phyloP scores from a whole-genome alignment of 1,139 yeast genomes.

The Hanseniaspora uvarum region DNA sequence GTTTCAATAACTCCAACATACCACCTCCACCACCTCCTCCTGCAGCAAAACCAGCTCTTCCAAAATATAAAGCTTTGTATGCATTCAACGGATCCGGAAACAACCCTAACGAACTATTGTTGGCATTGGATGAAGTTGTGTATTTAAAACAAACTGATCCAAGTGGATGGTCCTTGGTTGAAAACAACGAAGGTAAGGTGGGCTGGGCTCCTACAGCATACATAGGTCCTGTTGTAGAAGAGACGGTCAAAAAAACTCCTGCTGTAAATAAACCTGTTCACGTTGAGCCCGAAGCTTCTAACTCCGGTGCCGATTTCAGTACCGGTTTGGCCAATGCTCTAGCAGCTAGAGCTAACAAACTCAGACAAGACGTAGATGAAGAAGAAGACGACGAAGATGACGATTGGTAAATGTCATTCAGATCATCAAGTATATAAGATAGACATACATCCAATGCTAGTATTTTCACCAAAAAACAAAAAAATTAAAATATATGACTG shows the following conservation, averaged over 20 bases:
- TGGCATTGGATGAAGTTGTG: slow-evolving; percentile 63
- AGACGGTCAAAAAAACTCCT: slow-evolving; percentile 24
- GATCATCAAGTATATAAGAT: neutral
- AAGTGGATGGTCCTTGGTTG: slow-evolving; percentile 91
- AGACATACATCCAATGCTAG: neutral
- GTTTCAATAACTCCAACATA: slow-evolving; percentile 25
- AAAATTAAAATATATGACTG: too few species aligned
- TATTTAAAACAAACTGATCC: slow-evolving; percentile 58
- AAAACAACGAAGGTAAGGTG: slow-evolving; percentile 63
- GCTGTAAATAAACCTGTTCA: slow-evolving; percentile 18
- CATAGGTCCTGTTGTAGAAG: slow-evolving; percentile 32
- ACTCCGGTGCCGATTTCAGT: slow-evolving; percentile 42
- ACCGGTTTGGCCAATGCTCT: slow-evolving; percentile 87
- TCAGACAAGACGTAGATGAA: slow-evolving; percentile 62
- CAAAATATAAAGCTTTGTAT: slow-evolving; percentile 76
- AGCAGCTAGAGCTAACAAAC: slow-evolving; percentile 71
- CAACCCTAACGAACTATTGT: slow-evolving; percentile 59
- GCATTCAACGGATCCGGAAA: slow-evolving; percentile 84
- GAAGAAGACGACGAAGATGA: slow-evolving; percentile 53
- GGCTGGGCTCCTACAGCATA: slow-evolving; percentile 98
- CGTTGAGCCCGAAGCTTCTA: slow-evolving; percentile 31
- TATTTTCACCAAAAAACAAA: too few species aligned
- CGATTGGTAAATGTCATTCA: slow-evolving; percentile 35
- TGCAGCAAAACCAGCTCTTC: slow-evolving; percentile 51
- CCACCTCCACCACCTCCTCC: slow-evolving; percentile 60